These are phyloP conservation scores for Heritiera fomes DNA, from an alignment of 345 rosid species.

Conservation along the genomic window DNA sequence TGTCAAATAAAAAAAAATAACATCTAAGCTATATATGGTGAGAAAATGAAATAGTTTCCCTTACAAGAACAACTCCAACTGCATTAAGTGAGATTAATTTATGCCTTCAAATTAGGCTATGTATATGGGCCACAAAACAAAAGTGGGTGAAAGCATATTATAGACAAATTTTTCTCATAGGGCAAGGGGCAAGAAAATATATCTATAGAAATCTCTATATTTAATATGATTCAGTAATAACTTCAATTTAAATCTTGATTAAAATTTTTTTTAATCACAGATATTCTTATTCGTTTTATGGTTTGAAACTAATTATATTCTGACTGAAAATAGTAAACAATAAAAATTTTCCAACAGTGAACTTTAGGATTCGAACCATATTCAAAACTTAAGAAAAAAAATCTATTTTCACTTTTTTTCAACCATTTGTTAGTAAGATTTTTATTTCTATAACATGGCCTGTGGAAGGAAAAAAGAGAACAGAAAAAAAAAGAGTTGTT, in stretches of 20 bases:
- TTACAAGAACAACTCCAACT: constrained; percentile 16
- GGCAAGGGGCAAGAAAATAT: background rate
- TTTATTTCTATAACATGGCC: no score
- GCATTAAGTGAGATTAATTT: constrained; percentile 30
- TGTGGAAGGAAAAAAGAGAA: no score
- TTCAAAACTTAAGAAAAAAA: no score
- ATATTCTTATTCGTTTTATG: no score
- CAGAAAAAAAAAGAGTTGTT: no score
- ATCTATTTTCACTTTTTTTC: no score
- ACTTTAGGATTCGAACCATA: no score
- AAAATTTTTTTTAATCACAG: background rate
- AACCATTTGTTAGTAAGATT: no score
- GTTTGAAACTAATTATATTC: no score
- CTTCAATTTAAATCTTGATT: background rate
- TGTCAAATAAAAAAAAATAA: constrained; percentile 12
- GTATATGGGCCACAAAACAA: constrained; percentile 20
- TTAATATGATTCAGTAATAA: background rate
- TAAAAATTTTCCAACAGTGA: no score
- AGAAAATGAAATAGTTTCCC: constrained; percentile 13
- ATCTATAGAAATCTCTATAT: background rate
- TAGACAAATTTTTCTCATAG: background rate
- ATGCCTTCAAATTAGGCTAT: constrained; percentile 41
- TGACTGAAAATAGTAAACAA: no score
- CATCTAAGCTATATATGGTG: constrained; percentile 17
- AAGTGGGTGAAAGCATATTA: background rate